phyloP scores from a whole-genome alignment of 805 yeast genomes.

The Saturnispora kantuleensis region DNA sequence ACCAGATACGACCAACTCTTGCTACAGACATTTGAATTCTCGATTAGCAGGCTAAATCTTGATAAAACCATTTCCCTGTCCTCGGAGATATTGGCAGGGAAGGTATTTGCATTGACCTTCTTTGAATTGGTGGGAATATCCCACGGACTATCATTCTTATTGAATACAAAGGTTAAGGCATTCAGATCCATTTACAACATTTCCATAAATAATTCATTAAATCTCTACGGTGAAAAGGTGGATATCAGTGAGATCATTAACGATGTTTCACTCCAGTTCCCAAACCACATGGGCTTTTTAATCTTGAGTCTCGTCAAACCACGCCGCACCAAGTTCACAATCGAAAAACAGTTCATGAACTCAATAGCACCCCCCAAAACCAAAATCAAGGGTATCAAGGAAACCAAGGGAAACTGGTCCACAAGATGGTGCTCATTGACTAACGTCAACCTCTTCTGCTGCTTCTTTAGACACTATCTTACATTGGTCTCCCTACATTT shows the following conservation, averaged over 20 bases:
- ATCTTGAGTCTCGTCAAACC: constrained; percentile 16
- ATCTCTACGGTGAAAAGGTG: neutral
- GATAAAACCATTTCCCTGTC: constrained; percentile 45
- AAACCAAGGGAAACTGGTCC: constrained; percentile 56
- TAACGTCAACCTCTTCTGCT: constrained; percentile 43
- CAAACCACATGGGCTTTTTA: constrained; percentile 18
- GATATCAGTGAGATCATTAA: constrained; percentile 7
- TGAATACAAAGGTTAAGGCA: constrained; percentile 42
- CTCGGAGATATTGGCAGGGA: constrained; percentile 57
- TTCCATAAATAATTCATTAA: constrained; percentile 14
- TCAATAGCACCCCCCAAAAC: constrained; percentile 31
- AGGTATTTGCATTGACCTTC: constrained; percentile 56
- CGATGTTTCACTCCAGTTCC: constrained; percentile 15
- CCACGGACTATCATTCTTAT: constrained; percentile 43
- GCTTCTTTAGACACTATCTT: constrained; percentile 53
- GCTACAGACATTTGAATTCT: constrained; percentile 42
- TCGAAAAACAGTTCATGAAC: constrained; percentile 25
- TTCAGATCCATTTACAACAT: constrained; percentile 26
- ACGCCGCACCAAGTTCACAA: constrained; percentile 19
- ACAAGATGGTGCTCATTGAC: constrained; percentile 49
- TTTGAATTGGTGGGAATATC: constrained; percentile 47
- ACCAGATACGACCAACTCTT: constrained; percentile 29
- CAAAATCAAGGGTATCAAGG: constrained; percentile 36
- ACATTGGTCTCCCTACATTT: constrained; percentile 21
- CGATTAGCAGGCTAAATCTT: constrained; percentile 35